Evolutionary conservation across 2,329 filamentous ascomycete genomes (phyloP), one percentile per base, ranked within the genome.

Genomic region (Rutstroemia sp.): DNA sequence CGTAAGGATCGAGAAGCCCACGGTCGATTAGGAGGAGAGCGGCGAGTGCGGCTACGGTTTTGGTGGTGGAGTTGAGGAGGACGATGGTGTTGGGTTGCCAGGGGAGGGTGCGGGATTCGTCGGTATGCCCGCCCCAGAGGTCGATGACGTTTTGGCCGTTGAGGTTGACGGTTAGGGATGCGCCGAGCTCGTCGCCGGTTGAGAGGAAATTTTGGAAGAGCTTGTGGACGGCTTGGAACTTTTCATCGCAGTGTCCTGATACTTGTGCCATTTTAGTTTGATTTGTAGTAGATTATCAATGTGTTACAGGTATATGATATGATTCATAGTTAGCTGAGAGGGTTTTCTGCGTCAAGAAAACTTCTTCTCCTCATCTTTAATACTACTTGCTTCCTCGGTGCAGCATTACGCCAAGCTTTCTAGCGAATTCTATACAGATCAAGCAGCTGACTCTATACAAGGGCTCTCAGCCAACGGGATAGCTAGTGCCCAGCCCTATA

Each of bases 131-230:
- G 16, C 73, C 76, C 73, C 73, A 77, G 16, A 78, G 58, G 57
- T 78, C 73, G 16, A 77, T 61, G 10, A 74, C 73, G 17, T 69
- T 67, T 16, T 70, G 56, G n/a, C 74, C 75, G 48, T 72, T 65
- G 10, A 75, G 62, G 53, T 69, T 74, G 47, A 77, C 68, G 21
- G 63, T 68, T 19, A 78, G 64, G 0, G 73, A 75, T n/a, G 73
- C 75, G 2, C 76, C 76, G 5, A 76, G 53, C 46, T 79, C 76
- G 2, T 71, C 63, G 17, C 69, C 73, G 1, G 64, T 68, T 9
- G 64, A 60, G n/a, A 79, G 46, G 23, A 67, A 66, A 3, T 69
- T 38, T 30, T 71, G 61, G 12, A 78, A 58, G 2, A 71, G 58
- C 1, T 68, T 60, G 9, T 69, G 66, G 21, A 77, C 61, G 0